Percentiles rank a stretch among this genome's conserved stretches.
These are phyloP conservation scores for Gentiana straminea DNA, from an alignment of 257 asterid species.

Conservation along the genomic window DNA sequence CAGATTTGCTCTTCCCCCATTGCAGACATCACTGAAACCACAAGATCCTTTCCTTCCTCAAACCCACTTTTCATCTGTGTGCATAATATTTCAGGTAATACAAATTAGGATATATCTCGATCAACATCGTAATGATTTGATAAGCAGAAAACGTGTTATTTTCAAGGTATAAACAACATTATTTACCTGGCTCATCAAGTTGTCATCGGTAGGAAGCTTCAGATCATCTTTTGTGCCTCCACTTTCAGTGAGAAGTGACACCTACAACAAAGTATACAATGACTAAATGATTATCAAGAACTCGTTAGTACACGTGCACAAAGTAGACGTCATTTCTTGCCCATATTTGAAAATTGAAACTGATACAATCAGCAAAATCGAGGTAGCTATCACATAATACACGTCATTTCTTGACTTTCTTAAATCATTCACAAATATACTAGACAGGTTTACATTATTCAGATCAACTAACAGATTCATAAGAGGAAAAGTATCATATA, in stretches of 20 bases:
- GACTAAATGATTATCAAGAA: too few relatives aligned
- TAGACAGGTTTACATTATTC: too few relatives aligned
- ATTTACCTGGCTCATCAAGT: slow-evolving; percentile 49
- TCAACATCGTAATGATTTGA: too few relatives aligned
- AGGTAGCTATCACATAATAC: too few relatives aligned
- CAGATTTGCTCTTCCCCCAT: slow-evolving; percentile 83
- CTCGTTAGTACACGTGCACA: too few relatives aligned
- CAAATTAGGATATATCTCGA: too few relatives aligned
- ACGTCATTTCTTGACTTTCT: too few relatives aligned
- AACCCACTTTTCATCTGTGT: slow-evolving; percentile 57
- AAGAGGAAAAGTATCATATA: too few relatives aligned
- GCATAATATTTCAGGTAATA: neutral
- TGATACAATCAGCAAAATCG: neutral
- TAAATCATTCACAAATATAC: too few relatives aligned
- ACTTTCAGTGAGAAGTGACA: slow-evolving; percentile 69
- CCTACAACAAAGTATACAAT: slow-evolving; percentile 21
- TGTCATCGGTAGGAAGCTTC: slow-evolving; percentile 69
- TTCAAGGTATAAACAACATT: neutral
- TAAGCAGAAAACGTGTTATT: too few relatives aligned
- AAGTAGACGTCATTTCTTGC: too few relatives aligned
- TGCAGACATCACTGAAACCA: slow-evolving; percentile 51
- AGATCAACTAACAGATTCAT: too few relatives aligned
- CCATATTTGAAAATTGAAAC: neutral
- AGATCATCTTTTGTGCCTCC: slow-evolving; percentile 73
- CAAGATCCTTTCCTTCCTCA: slow-evolving; percentile 68